A percentile compares a stretch with the other conserved stretches of the same genome.
Evolutionary conservation across 441 rosid genomes (phyloP).

Genomic region (Croton laevigatus): DNA sequence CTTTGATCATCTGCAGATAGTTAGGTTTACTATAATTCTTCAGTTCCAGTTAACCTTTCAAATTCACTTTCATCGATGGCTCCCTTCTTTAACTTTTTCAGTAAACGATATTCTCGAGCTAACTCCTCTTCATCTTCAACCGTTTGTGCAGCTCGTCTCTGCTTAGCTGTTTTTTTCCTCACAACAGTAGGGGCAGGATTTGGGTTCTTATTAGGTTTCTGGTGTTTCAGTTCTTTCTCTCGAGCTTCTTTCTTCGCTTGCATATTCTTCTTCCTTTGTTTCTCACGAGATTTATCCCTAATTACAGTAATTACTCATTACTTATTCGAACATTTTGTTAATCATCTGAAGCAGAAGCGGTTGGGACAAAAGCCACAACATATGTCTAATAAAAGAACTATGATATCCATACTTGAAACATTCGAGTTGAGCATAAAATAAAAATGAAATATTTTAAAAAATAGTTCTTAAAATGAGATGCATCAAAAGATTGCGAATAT

Average conservation of each 20-base stretch:
- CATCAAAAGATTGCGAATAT: constrained; percentile 2
- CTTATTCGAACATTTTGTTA: constrained; percentile 7
- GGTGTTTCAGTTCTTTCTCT: constrained; percentile 38
- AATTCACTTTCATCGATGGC: constrained; percentile 66
- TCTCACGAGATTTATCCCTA: constrained; percentile 87
- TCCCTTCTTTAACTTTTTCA: constrained; percentile 69
- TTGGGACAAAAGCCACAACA: not conserved
- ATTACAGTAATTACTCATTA: constrained; percentile 13
- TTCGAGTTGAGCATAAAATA: not conserved
- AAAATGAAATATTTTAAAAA: not conserved
- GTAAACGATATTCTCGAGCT: constrained; percentile 63
- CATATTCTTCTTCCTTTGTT: constrained; percentile 74
- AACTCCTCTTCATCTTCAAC: constrained; percentile 76
- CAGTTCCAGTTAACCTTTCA: constrained; percentile 64
- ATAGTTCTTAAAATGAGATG: not conserved
- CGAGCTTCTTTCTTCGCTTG: constrained; percentile 53
- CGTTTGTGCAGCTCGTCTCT: constrained; percentile 76
- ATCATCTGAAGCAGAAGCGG: not conserved
- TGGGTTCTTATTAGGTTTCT: constrained; percentile 39
- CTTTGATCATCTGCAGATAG: not conserved
- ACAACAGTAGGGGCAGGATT: constrained; percentile 28
- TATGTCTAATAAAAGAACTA: not conserved
- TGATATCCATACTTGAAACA: not conserved
- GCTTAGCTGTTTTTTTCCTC: constrained; percentile 85
- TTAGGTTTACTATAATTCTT: constrained; percentile 48